These are phyloP conservation scores for Trichodelitschia bisporula DNA, from an alignment of 495 filamentous ascomycete genomes.

Conservation along the genomic window DNA sequence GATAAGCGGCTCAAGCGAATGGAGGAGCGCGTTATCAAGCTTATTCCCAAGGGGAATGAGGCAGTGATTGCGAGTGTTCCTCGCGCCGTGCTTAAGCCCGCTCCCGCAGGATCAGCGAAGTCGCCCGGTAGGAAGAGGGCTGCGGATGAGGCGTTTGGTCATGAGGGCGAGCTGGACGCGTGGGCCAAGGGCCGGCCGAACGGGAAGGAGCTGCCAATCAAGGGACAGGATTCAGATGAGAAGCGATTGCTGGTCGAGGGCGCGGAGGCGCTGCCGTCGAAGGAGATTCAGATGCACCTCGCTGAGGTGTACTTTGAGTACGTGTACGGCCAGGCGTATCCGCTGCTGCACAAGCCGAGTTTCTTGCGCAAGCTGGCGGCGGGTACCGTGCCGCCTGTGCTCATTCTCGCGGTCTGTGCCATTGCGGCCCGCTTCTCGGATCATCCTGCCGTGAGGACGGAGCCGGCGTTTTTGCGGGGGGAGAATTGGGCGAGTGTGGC, in stretches of 20 bases:
- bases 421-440: constrained; percentile 88
- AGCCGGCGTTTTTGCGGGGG: constrained; percentile 72
- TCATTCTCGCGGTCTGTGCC: constrained; percentile 79
- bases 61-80: constrained; percentile 34
- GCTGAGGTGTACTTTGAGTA: constrained; percentile 92
- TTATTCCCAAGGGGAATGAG: constrained; percentile 64
- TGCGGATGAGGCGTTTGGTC: constrained; percentile 75
- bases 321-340: constrained; percentile 86
- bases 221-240: constrained; percentile 43
- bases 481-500: constrained; percentile 75
- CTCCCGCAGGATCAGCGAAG: constrained; percentile 27
- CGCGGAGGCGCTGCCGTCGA: constrained; percentile 56
- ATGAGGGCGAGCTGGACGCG: constrained; percentile 52
- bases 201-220: constrained; percentile 11
- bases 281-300: constrained; percentile 83
- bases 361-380: constrained; percentile 55
- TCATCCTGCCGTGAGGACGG: constrained; percentile 61
- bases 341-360: constrained; percentile 88
- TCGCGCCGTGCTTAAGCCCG: constrained; percentile 58
- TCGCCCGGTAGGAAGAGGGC: constrained; percentile 44
- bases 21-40: constrained; percentile 95
- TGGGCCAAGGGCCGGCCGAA: constrained; percentile 37
- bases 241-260: constrained; percentile 54
- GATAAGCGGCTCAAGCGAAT: constrained; percentile 65
- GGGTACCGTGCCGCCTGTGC: constrained; percentile 52